Evolutionary conservation across 495 filamentous ascomycete genomes (phyloP).

Genomic region (Pseudoneurospora amorphoporcata): DNA sequence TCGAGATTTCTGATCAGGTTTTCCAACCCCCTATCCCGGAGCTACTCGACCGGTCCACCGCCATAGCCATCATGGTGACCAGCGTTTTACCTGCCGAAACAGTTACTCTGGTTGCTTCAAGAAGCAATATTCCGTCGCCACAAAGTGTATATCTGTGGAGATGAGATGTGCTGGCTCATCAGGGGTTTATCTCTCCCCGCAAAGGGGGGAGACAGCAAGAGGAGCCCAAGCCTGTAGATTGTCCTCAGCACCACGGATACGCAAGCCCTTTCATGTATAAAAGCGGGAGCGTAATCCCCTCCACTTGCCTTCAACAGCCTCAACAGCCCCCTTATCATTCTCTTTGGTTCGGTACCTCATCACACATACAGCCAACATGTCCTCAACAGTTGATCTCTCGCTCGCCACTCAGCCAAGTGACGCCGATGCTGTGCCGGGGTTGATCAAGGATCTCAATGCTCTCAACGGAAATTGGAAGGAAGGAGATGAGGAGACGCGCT

Average conservation of each 20-base stretch:
- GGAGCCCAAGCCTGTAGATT: not conserved
- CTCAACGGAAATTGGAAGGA: not conserved
- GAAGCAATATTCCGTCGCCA: not conserved
- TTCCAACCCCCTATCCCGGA: not conserved
- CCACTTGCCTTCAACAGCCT: not conserved
- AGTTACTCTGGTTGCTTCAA: not conserved
- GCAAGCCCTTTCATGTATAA: not conserved
- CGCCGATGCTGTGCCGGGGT: constrained; percentile 4
- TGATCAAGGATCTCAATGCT: constrained; percentile 8
- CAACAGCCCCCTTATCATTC: not conserved
- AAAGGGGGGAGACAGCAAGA: not conserved
- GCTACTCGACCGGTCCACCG: not conserved
- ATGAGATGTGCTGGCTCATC: not conserved
- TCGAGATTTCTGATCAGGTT: not conserved
- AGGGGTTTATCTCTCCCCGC: not conserved
- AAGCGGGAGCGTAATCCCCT: not conserved
- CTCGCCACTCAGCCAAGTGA: constrained; percentile 10
- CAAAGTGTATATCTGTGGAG: no score
- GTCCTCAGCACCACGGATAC: not conserved
- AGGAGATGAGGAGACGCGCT: constrained; percentile 6
- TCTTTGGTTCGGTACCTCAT: not conserved
- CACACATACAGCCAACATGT: not conserved
- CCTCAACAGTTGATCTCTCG: constrained; percentile 1
- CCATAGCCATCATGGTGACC: not conserved
- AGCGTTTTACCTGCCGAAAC: not conserved